These are phyloP conservation scores for Clarireedia hainanense DNA, from an alignment of 2,329 filamentous ascomycete genomes.

Conservation along the genomic window DNA sequence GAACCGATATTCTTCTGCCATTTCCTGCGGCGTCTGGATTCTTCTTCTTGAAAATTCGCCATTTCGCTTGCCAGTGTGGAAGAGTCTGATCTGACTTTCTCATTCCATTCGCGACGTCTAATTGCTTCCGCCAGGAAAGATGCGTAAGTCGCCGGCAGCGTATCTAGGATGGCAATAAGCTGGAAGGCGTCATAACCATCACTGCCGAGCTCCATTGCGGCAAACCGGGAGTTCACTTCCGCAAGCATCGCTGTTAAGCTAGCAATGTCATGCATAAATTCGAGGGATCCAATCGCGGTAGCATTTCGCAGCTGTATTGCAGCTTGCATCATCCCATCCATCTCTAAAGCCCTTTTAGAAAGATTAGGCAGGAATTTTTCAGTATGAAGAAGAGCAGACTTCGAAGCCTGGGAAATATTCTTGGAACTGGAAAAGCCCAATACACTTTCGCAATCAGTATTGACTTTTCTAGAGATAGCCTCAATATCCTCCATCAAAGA, in stretches of 20 bases:
- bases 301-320: slow-evolving; percentile 60
- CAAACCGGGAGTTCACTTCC: slow-evolving; percentile 64
- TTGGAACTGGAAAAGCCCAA: slow-evolving; percentile 62
- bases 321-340: slow-evolving; percentile 52
- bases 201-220: slow-evolving; percentile 61
- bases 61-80: slow-evolving; percentile 86
- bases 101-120: slow-evolving; percentile 79
- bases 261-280: slow-evolving; percentile 76
- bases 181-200: slow-evolving; percentile 77
- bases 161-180: slow-evolving; percentile 68
- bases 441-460: slow-evolving; percentile 75
- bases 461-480: slow-evolving; percentile 77
- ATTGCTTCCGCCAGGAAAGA: slow-evolving; percentile 82
- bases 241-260: slow-evolving; percentile 69
- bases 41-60: slow-evolving; percentile 85
- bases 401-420: slow-evolving; percentile 54
- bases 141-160: slow-evolving; percentile 83
- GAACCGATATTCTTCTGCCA: slow-evolving; percentile 81
- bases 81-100: slow-evolving; percentile 84
- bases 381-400: slow-evolving; percentile 55
- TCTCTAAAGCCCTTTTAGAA: slow-evolving; percentile 47
- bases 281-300: slow-evolving; percentile 56
- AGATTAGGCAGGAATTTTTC: slow-evolving; percentile 53
- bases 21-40: slow-evolving; percentile 76
- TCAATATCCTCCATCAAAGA: slow-evolving; percentile 78